phyloP scores from a whole-genome alignment of 1,284 basidiomycete species.

The Limonomyces culmigenus region DNA sequence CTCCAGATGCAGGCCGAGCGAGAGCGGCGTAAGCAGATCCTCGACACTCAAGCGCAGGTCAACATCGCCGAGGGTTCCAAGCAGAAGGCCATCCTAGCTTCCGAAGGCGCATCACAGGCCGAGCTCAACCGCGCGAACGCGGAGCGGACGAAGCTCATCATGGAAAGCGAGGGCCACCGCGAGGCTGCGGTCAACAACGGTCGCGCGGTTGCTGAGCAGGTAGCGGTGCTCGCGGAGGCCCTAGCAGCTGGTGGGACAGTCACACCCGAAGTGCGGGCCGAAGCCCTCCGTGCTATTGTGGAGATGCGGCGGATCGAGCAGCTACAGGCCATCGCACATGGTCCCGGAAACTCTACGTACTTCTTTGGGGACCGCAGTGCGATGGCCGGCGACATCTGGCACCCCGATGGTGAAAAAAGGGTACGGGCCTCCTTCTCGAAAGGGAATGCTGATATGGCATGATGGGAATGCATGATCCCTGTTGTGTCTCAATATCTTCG shows the following conservation, averaged over 20 bases:
- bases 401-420: no score
- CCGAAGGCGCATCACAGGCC: constrained; percentile 17
- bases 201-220: constrained; percentile 26
- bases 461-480: no score
- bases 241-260: constrained; percentile 7
- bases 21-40: constrained; percentile 31
- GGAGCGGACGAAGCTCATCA: constrained; percentile 22
- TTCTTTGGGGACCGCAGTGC: constrained; percentile 36
- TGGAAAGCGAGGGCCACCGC: constrained; percentile 13
- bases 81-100: constrained; percentile 31
- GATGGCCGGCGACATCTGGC: no score
- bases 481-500: no score
- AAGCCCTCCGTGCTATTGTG: constrained; percentile 23
- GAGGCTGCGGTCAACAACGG: constrained; percentile 31
- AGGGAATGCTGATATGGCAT: no score
- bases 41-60: constrained; percentile 37
- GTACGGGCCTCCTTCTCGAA: no score
- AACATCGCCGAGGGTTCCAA: constrained; percentile 39
- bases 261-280: constrained; percentile 15
- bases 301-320: constrained; percentile 31
- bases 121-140: constrained; percentile 11
- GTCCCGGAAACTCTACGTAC: constrained; percentile 31
- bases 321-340: constrained; percentile 28
- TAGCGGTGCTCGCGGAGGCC: constrained; percentile 13
- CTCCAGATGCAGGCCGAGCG: constrained; percentile 39